These are phyloP conservation scores for Lepiota venenata DNA, from an alignment of 768 basidiomycete genomes.

Conservation along the genomic window DNA sequence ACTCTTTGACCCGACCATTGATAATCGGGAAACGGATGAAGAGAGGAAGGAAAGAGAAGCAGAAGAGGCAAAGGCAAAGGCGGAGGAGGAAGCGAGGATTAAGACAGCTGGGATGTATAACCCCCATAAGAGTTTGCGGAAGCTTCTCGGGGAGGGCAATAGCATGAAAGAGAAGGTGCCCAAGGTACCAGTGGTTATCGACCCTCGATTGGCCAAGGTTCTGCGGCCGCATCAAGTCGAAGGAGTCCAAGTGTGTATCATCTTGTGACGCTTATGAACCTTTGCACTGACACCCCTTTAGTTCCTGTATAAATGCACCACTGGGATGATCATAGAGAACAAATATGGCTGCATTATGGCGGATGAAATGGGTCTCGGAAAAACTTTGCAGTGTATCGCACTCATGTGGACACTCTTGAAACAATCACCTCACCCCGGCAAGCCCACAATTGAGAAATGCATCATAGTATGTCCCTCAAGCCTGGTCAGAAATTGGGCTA, in stretches of 20 bases:
- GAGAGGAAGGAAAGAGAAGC: constrained; percentile 73
- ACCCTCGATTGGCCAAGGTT: constrained; percentile 82
- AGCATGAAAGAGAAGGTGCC: constrained; percentile 59
- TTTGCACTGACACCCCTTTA: constrained; percentile 28
- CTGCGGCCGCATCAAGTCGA: constrained; percentile 97
- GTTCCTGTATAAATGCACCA: constrained; percentile 96
- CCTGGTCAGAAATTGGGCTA: constrained; percentile 98
- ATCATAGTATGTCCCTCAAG: constrained; percentile 97
- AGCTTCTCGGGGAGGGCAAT: constrained; percentile 68
- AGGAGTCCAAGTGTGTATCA: constrained; percentile 79
- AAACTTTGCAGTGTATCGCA: constrained; percentile 95
- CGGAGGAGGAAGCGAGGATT: constrained; percentile 59
- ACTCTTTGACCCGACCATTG: constrained; percentile 93
- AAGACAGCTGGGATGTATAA: constrained; percentile 77
- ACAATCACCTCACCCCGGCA: constrained; percentile 88
- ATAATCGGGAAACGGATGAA: constrained; percentile 88
- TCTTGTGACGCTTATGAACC: constrained; percentile 1
- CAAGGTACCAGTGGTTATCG: constrained; percentile 97
- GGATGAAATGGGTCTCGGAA: constrained; percentile 98
- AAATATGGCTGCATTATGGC: constrained; percentile 99
- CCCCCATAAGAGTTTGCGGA: constrained; percentile 89
- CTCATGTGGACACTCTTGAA: constrained; percentile 94
- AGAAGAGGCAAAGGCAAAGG: constrained; percentile 65
- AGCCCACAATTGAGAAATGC: constrained; percentile 90
- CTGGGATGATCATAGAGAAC: constrained; percentile 88